Base-by-base conservation (phyloP, 805 yeast genomes). In the Hanseniaspora meyeri region DNA sequence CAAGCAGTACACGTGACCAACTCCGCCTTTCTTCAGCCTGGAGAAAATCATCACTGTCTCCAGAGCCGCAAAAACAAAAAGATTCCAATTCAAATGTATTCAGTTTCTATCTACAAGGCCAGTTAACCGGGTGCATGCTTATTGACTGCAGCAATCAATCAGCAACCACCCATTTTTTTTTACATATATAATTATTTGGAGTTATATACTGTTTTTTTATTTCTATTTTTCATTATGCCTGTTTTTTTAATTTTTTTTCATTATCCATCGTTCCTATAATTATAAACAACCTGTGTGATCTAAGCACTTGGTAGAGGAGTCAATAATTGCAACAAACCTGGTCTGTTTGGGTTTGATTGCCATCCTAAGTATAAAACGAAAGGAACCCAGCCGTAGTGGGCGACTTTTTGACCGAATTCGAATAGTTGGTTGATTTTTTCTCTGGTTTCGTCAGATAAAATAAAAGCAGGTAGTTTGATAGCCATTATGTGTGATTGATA, bases 341-440 rank as follows among this genome's bases (percentile, higher is more conserved):
- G 97, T 72, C 85, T 87, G 71, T 84, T 85, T 57, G 88, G 77
- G 61, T 91, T 82, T 63, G 87, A 81, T 58, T 79, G 70, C 89
- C 89, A 85, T 49, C 93, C 98, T 64, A 93, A 75, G 76, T 93
- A 93, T 67, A 93, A 76, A 62, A 93, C 83, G 68, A 93, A 85
- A 57, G 98, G 98, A 65, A 93, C 83, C 87, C 95, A 93, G 49
- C 97, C 97, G 72, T 89, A 93, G 73, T 95, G 98, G 58, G 91
- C 86, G 65, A 85, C 78, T 54, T 87, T 85, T 68, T 88, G 87
- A 61, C 96, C 82, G 64, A 87, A 76, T 64, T 86, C 95, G 63
- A 89, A 74, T 61, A 90, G 74, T 70, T 83, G 87, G 69, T 83
- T 73, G 70, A 93, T 79, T 74, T 97, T 88, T 75, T 93, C 98